A percentile compares a stretch with the other conserved stretches of the same genome.
Evolutionary conservation across 139 green algal species (phyloP).

Genomic region (Chlamydomonas asymmetrica): DNA sequence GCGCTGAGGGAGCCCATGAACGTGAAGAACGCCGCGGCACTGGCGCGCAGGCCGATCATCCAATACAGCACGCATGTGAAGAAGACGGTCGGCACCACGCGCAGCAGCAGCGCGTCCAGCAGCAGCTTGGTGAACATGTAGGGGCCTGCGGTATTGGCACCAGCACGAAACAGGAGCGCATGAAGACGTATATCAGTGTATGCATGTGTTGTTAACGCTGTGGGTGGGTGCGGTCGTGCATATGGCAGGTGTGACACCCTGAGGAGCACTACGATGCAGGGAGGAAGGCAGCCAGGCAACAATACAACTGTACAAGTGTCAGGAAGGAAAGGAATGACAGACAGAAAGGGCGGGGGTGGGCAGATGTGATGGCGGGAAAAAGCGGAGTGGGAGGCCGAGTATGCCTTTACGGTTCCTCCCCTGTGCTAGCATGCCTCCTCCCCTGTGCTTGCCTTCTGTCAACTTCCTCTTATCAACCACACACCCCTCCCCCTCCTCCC

Average conservation of each 20-base stretch:
- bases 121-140: conserved; percentile 58
- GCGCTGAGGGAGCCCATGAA: conserved; percentile 63
- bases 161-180: neutral
- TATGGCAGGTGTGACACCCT: neutral
- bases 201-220: neutral
- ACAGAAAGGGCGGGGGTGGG: too few relatives aligned
- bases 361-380: too few relatives aligned
- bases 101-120: conserved; percentile 77
- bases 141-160: neutral
- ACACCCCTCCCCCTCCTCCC: too few relatives aligned
- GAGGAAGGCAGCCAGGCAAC: conserved; percentile 60
- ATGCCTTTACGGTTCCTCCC: too few relatives aligned
- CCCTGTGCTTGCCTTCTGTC: too few relatives aligned
- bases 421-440: too few relatives aligned
- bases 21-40: conserved; percentile 47
- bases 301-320: conserved; percentile 39
- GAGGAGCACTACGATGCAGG: conserved; percentile 20
- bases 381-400: too few relatives aligned
- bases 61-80: conserved; percentile 73
- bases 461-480: too few relatives aligned
- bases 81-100: conserved; percentile 63
- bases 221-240: neutral
- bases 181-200: neutral
- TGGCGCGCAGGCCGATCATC: conserved; percentile 55
- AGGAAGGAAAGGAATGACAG: too few relatives aligned